Base-by-base conservation (phyloP, 495 filamentous ascomycete genomes). In the Hypoxylon trugodes region DNA sequence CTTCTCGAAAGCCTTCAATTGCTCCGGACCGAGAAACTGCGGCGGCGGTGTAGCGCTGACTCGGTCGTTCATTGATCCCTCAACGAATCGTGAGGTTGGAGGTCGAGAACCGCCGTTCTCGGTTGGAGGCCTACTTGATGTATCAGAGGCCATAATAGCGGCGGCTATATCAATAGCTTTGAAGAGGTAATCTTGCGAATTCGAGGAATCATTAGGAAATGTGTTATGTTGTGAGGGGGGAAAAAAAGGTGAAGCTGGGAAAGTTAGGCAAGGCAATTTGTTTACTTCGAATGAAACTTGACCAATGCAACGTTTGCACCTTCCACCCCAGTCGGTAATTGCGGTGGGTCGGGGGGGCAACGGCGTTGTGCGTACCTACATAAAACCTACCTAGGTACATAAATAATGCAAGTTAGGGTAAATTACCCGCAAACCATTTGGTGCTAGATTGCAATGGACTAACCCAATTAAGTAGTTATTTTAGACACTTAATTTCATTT, bases 31-130 rank as follows among this genome's bases (percentile, higher is more conserved):
- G 26, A 87, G 72, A 67, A 86, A 91, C 36, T 84, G 79, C 25
- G 77, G 73, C 6, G 90, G 90, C 32, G 90, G 90, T 63, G 78
- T 84, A 55, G 88, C 81, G 60, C 88, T 91, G 13, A 82, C 79
- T 55, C 87, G 84, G 70, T 93, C 89, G 69, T 86, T 89, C 89
- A 93, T 92, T 52, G 82, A 89, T 2, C 87, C 90, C 66, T 93
- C 90, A 3, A 87, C 73, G 66, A 93, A 93, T 24, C 84, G 64
- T 30, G 70, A 73, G 8, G 68, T 73, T 3, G 70, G 61, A 38
- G 70, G 70, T 7, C 68, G 79, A 6, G 86, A 89, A 10, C 80
- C 79, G 7, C 86, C 84, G 37, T 50, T 66, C 33, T 57, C 60
- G 8, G 54, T 68, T 16, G 42, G 61, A 33, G 63, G 54, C 25